Percentiles rank a stretch among this genome's conserved stretches.
Evolutionary conservation across 208 protist species (phyloP).

Genomic region (Acanthamoeba sp.): DNA sequence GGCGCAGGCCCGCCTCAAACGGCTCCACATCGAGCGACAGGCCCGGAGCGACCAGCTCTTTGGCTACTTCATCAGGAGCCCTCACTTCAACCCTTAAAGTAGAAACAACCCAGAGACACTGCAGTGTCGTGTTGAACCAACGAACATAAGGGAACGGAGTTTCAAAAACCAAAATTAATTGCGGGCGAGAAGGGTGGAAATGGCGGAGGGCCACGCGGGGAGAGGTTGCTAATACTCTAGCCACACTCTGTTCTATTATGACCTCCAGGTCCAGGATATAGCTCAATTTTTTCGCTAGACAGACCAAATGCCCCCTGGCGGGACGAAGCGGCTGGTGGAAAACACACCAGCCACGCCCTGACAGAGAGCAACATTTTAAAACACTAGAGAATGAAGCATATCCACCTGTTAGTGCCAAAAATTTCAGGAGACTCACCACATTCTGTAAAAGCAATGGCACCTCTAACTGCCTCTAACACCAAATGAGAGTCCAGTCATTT

Average conservation of each 20-base stretch:
- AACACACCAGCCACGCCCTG: no score
- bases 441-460: no score
- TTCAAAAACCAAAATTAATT: not conserved
- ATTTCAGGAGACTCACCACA: no score
- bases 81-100: not conserved
- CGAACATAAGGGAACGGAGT: not conserved
- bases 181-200: no score
- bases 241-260: conserved; percentile 52
- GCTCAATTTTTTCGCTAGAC: conserved; percentile 57
- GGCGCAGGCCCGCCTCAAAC: not conserved
- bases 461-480: no score
- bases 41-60: not conserved
- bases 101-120: no score
- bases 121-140: no score
- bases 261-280: conserved; percentile 27
- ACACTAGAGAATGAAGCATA: no score
- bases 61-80: not conserved
- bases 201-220: not conserved
- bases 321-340: not conserved
- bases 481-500: no score
- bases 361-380: not conserved
- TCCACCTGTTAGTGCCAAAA: no score
- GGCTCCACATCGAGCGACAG: not conserved
- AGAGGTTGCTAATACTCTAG: conserved; percentile 1
- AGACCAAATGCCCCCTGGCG: not conserved